A percentile compares a stretch with the other conserved stretches of the same genome.
phyloP scores from a whole-genome alignment of 2,329 filamentous ascomycete species.

The Karstenula rhodostoma region DNA sequence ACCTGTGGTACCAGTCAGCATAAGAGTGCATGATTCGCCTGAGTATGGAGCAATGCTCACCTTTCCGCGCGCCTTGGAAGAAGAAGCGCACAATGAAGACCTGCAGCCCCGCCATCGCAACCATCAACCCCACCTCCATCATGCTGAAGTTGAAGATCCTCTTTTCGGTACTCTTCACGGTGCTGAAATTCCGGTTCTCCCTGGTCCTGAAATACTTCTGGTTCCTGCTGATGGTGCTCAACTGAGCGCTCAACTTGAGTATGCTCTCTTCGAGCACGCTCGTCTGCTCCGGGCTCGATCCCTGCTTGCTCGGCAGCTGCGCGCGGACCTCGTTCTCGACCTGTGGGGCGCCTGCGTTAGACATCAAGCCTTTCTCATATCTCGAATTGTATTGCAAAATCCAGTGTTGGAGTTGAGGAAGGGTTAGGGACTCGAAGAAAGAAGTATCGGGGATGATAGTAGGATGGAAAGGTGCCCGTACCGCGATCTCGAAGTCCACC shows the following conservation, averaged over 20 bases:
- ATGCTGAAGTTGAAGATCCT: conserved; percentile 98
- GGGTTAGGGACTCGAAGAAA: conserved; percentile 5
- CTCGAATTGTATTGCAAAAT: conserved; percentile 1
- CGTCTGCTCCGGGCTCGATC: conserved; percentile 87
- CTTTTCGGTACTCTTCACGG: conserved; percentile 92
- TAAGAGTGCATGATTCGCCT: neutral
- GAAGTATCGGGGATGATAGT: conserved; percentile 22
- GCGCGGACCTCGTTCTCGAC: conserved; percentile 91
- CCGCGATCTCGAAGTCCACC: conserved; percentile 97
- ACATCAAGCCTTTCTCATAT: neutral
- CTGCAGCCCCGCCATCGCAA: conserved; percentile 94
- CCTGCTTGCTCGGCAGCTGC: conserved; percentile 85
- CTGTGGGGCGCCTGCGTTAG: conserved; percentile 54
- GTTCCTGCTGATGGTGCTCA: conserved; percentile 94
- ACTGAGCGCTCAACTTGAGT: conserved; percentile 89
- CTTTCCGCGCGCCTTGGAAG: conserved; percentile 86
- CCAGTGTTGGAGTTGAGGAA: conserved; percentile 11
- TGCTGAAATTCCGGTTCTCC: conserved; percentile 99
- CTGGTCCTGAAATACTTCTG: conserved; percentile 99
- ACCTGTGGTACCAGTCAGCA: conserved; percentile 9
- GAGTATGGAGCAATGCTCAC: conserved; percentile 35
- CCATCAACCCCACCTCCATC: conserved; percentile 88
- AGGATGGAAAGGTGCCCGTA: conserved; percentile 60
- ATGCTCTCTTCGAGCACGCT: conserved; percentile 89
- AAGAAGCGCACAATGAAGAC: conserved; percentile 99